Conservation (phyloP, 129 eudicot species). For the Arctium minus region DNA sequence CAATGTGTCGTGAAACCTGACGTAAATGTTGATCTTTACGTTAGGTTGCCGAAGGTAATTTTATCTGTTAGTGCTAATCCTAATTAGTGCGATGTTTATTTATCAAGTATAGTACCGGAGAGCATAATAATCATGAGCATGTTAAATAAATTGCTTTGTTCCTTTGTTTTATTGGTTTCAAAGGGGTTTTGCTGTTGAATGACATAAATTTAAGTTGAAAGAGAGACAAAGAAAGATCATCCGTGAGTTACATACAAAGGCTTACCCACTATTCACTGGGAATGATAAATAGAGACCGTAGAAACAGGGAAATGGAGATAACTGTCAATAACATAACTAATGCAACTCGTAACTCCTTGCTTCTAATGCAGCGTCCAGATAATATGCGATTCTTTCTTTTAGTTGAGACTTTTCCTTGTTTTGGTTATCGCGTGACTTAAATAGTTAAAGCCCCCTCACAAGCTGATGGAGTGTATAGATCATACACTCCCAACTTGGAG, state of each 20-base stretch:
- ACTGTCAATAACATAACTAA: neutral
- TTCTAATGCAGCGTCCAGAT: neutral
- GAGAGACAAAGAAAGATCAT: neutral
- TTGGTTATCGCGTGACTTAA: no score
- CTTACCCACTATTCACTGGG: neutral
- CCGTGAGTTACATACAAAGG: neutral
- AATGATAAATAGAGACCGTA: neutral
- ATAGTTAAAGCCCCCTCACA: no score
- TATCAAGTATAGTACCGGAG: neutral
- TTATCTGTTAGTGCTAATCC: neutral
- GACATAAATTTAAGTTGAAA: neutral
- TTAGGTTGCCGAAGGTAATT: conserved; percentile 88
- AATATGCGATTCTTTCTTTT: no score
- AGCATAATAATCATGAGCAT: neutral
- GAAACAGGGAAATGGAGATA: neutral
- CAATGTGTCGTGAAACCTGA: conserved; percentile 71
- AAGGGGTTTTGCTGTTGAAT: neutral
- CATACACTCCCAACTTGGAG: no score
- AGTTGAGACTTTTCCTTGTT: no score
- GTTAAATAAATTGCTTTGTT: neutral
- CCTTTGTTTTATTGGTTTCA: neutral
- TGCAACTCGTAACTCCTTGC: neutral
- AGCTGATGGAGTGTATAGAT: no score
- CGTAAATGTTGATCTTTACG: conserved; percentile 62
- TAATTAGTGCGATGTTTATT: neutral